Evolutionary conservation across 2,329 filamentous ascomycete genomes (phyloP), one percentile per base, ranked within the genome.

Genomic region (Xylogone sp.): DNA sequence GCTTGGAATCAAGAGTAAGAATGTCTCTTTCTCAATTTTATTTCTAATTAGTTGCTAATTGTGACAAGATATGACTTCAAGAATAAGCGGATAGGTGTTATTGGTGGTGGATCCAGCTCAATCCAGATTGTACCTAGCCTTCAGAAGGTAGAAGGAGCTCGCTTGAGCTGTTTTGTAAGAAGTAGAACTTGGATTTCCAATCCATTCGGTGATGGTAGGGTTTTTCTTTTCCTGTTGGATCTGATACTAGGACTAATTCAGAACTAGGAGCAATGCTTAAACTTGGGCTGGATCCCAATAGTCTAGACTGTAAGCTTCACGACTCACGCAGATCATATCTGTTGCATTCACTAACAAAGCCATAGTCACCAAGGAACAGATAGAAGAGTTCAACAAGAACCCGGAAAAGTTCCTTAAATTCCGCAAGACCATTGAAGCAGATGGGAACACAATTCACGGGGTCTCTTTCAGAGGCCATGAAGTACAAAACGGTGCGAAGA

Each of bases 71-170:
- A 73, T 55, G 72, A 78, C 58, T 76, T 76, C 46, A 67, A 58
- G 42, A 69, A 72, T 53, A 79, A 79, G 62, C 66, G 65, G 49
- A 65, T 81, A 16, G 77, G 72, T 7, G 63, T 81, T 3, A 74
- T 81, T 44, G 77, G 77, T n/a, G 75, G 75, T 50, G 77, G 77
- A 12, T 75, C 75, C 19, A 78, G 75, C 55, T 71, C 70, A 1
- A 78, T 79, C 53, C 77, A 81, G 53, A 79, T 81, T 49, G 68
- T 80, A 8, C 77, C 77, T 1, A 63, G 58, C 5, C 64, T 81
- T 39, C 75, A 77, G 56, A 73, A 72, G 53, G 65, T 74, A 42
- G 64, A 72, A 47, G 74, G 73, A 3, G 55, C 67, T 2, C 58
- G 68, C 9, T 59, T 78, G 22, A 71, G 67, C 4, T 73, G 73